phyloP scores from a whole-genome alignment of 1,284 basidiomycete genomes.

The Microbotryomycetes sp. region DNA sequence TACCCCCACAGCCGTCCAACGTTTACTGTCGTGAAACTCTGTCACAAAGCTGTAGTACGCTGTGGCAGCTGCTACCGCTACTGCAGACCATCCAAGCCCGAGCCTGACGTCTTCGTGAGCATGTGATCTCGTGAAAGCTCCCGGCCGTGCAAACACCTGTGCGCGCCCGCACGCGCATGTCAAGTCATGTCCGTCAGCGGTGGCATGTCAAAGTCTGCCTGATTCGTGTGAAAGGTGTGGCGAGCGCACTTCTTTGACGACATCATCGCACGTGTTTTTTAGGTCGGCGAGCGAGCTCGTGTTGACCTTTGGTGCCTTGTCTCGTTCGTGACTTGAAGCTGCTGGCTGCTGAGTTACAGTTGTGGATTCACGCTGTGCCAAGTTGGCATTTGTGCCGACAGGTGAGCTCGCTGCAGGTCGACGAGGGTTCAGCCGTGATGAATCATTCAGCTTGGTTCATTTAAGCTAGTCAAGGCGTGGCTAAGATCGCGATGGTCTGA shows the following conservation, averaged over 20 bases:
- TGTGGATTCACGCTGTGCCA: neutral
- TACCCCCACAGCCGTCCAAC: constrained; percentile 67
- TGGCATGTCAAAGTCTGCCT: neutral
- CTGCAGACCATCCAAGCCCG: constrained; percentile 71
- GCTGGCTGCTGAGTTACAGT: neutral
- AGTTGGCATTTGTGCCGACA: neutral
- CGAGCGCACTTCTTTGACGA: constrained; percentile 69
- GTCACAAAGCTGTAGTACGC: constrained; percentile 74
- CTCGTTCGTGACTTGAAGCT: neutral
- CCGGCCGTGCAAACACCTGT: constrained; percentile 69
- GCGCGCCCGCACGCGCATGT: too few species aligned
- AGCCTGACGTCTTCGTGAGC: constrained; percentile 79
- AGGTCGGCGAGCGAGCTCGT: constrained; percentile 70
- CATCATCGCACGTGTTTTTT: constrained; percentile 85
- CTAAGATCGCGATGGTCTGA: too few species aligned
- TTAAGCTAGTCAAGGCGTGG: too few species aligned
- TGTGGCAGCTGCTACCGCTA: constrained; percentile 69
- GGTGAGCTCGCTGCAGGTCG: neutral
- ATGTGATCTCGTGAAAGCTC: constrained; percentile 72
- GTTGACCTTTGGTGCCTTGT: constrained; percentile 58
- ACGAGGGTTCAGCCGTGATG: neutral
- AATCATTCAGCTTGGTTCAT: neutral
- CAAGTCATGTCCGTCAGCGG: neutral
- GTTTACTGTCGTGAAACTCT: constrained; percentile 79
- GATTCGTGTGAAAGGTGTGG: neutral